These are phyloP conservation scores for Aspergillus jensenii DNA, from an alignment of 2,329 filamentous ascomycete species.

Conservation along the genomic window DNA sequence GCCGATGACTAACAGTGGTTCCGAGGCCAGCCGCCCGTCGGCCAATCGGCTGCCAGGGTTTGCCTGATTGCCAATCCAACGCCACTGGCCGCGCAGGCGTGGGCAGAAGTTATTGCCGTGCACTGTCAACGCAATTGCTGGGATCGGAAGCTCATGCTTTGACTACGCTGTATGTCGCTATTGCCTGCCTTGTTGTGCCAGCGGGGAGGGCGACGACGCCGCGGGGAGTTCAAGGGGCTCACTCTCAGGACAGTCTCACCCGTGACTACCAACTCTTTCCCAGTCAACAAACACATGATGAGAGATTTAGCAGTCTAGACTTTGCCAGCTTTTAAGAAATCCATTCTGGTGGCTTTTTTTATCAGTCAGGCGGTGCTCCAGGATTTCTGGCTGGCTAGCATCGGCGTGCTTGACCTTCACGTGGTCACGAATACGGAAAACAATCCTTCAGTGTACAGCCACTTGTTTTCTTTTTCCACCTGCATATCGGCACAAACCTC, in stretches of 20 bases:
- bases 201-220: not conserved
- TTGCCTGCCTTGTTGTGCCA: not conserved
- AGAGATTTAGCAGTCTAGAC: not conserved
- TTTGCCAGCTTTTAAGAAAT: not conserved
- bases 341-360: not conserved
- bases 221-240: not conserved
- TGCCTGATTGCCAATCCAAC: slow-evolving; percentile 19
- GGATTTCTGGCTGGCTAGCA: not conserved
- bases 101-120: slow-evolving; percentile 37
- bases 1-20: slow-evolving; percentile 5
- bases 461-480: not conserved
- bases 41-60: slow-evolving; percentile 26
- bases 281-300: slow-evolving; percentile 5
- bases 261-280: not conserved
- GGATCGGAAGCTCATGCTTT: not conserved
- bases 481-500: no score
- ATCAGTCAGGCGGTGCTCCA: slow-evolving; percentile 1
- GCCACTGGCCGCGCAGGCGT: slow-evolving; percentile 22
- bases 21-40: slow-evolving; percentile 16
- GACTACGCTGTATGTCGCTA: not conserved
- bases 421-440: not conserved
- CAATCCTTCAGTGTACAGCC: not conserved
- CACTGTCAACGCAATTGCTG: slow-evolving; percentile 13
- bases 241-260: not conserved
- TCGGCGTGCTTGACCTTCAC: not conserved